phyloP scores from a whole-genome alignment of 495 filamentous ascomycete genomes.

The Aspergillus bridgeri region DNA sequence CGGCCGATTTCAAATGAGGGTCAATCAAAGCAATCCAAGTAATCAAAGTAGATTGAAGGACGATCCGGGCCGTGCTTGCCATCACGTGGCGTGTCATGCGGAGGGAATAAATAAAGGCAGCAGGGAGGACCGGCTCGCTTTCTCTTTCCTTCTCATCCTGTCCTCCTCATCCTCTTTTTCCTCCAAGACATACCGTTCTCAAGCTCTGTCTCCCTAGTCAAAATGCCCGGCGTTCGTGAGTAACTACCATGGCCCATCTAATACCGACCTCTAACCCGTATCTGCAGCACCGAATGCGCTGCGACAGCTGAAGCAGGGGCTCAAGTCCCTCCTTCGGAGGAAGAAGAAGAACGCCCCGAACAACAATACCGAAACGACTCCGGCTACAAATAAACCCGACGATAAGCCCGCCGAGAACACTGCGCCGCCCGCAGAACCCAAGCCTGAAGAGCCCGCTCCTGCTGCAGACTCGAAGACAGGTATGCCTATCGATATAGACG shows the following conservation, averaged over 20 bases:
- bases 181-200: neutral
- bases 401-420: constrained; percentile 9
- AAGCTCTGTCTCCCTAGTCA: neutral
- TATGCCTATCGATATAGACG: constrained; percentile 3
- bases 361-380: constrained; percentile 3
- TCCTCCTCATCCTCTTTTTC: neutral
- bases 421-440: constrained; percentile 13
- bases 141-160: neutral
- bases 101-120: neutral
- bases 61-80: neutral
- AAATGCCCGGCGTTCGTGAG: constrained; percentile 31
- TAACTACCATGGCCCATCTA: neutral
- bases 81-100: neutral
- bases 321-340: constrained; percentile 27
- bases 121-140: neutral
- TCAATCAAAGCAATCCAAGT: too few relatives aligned
- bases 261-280: constrained; percentile 13
- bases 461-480: constrained; percentile 12
- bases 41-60: neutral
- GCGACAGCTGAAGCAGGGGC: constrained; percentile 26
- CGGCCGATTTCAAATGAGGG: too few relatives aligned
- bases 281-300: constrained; percentile 20
- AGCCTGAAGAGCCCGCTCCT: constrained; percentile 15
- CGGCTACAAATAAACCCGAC: constrained; percentile 9
- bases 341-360: constrained; percentile 23